phyloP scores from a whole-genome alignment of 805 yeast species.

The Pichia paraexigua region DNA sequence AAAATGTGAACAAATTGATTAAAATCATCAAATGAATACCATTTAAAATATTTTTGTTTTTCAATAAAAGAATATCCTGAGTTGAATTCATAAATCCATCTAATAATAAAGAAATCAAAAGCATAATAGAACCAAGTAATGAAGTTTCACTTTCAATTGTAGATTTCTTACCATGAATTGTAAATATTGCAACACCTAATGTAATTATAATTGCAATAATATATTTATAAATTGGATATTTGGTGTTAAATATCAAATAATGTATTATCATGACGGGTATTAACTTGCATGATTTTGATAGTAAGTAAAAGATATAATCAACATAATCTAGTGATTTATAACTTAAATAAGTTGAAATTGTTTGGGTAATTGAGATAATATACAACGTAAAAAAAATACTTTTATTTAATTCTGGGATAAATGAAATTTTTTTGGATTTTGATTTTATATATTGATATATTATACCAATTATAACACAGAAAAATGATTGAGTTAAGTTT shows the following conservation, averaged over 20 bases:
- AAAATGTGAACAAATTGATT: constrained; percentile 37
- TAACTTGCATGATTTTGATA: constrained; percentile 90
- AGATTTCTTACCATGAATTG: constrained; percentile 35
- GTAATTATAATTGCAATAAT: constrained; percentile 75
- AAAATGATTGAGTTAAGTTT: constrained; percentile 62
- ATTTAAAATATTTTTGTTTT: constrained; percentile 35
- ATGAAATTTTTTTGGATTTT: constrained; percentile 10
- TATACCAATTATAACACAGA: constrained; percentile 65
- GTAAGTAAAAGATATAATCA: constrained; percentile 73
- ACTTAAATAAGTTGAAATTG: constrained; percentile 77
- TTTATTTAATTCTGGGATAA: constrained; percentile 26
- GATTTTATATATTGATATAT: constrained; percentile 40
- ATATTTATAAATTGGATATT: constrained; percentile 70
- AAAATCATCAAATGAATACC: constrained; percentile 88
- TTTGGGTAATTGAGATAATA: constrained; percentile 63
- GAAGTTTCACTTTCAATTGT: constrained; percentile 47
- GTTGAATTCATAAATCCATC: constrained; percentile 94
- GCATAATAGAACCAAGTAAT: constrained; percentile 50
- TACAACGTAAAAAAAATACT: constrained; percentile 29
- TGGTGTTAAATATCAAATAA: constrained; percentile 55
- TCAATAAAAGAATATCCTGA: constrained; percentile 74
- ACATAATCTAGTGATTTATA: constrained; percentile 72
- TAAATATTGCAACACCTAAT: constrained; percentile 72
- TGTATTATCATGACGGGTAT: constrained; percentile 93
- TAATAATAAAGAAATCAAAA: constrained; percentile 57